These are phyloP conservation scores for Candida boleticola DNA, from an alignment of 805 yeast species.

Conservation along the genomic window DNA sequence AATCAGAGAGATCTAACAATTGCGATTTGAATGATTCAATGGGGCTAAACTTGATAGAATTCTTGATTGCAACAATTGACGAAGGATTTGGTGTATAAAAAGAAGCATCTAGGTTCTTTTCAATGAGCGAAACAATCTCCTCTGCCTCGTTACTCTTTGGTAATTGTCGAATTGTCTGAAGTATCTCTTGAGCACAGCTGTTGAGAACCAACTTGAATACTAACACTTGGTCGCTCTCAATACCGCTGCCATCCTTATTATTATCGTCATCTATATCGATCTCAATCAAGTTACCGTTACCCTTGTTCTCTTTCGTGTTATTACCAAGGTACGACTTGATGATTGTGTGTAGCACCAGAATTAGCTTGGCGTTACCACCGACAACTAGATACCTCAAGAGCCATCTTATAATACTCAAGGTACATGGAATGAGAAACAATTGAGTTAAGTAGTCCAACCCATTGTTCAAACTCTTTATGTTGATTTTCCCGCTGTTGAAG, in stretches of 20 bases:
- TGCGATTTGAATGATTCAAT: neutral
- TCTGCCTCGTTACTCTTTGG: slow-evolving; percentile 8
- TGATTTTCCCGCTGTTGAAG: slow-evolving; percentile 52
- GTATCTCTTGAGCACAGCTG: slow-evolving; percentile 18
- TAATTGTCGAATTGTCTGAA: slow-evolving; percentile 12
- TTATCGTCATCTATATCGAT: neutral
- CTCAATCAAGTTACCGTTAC: too few species aligned
- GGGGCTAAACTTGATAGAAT: neutral
- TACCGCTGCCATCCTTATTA: slow-evolving; percentile 2
- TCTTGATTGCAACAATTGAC: neutral
- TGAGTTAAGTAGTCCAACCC: slow-evolving; percentile 89
- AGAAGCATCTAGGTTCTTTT: slow-evolving; percentile 8
- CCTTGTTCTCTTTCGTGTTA: neutral
- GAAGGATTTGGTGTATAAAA: neutral
- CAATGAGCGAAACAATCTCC: slow-evolving; percentile 12
- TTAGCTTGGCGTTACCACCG: neutral
- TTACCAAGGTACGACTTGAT: slow-evolving; percentile 20
- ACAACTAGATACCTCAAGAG: slow-evolving; percentile 13
- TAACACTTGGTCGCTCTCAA: slow-evolving; percentile 17
- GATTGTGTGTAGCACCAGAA: slow-evolving; percentile 23
- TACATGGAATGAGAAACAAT: slow-evolving; percentile 64
- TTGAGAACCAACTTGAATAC: slow-evolving; percentile 24
- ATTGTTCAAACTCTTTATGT: slow-evolving; percentile 58
- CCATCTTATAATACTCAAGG: slow-evolving; percentile 36
- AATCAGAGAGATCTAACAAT: neutral